Conservation (phyloP, 129 eudicot species). For the Gnaphalium uliginosum region DNA sequence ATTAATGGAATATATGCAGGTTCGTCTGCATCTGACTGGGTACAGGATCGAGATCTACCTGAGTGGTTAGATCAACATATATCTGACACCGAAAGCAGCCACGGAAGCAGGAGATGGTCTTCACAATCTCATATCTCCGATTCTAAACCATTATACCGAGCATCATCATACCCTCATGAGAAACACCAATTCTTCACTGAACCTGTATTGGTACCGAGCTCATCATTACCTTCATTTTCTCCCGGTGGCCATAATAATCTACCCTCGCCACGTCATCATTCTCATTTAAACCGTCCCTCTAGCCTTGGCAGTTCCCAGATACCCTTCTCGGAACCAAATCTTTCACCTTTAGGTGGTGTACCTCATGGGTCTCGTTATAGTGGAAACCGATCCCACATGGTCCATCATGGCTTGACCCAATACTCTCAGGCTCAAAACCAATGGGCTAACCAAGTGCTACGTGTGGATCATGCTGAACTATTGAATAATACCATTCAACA, state of each 20-base stretch:
- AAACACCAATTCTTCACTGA: slow-evolving; percentile 66
- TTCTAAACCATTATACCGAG: slow-evolving; percentile 68
- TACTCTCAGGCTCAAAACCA: slow-evolving; percentile 53
- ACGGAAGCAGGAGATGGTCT: slow-evolving; percentile 80
- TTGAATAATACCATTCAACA: slow-evolving; percentile 62
- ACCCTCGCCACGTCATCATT: slow-evolving; percentile 47
- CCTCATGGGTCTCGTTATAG: slow-evolving; percentile 54
- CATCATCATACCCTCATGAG: slow-evolving; percentile 84
- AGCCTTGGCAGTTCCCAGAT: slow-evolving; percentile 53
- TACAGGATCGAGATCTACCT: slow-evolving; percentile 61
- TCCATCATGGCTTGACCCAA: slow-evolving; percentile 44
- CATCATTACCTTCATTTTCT: slow-evolving; percentile 78
- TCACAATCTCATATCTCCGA: slow-evolving; percentile 76
- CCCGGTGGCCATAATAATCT: slow-evolving; percentile 64
- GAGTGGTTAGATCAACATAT: slow-evolving; percentile 77
- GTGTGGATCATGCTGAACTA: slow-evolving; percentile 64
- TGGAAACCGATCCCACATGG: slow-evolving; percentile 46
- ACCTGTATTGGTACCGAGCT: slow-evolving; percentile 59
- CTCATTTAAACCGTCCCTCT: slow-evolving; percentile 43
- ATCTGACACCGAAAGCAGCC: slow-evolving; percentile 64
- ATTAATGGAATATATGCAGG: slow-evolving; percentile 45
- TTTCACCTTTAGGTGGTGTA: slow-evolving; percentile 51
- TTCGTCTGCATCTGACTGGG: slow-evolving; percentile 94
- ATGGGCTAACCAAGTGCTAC: slow-evolving; percentile 64
- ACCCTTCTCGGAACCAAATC: slow-evolving; percentile 50